Evolutionary conservation across 257 asterid species (phyloP).

Genomic region (Rhazya stricta): DNA sequence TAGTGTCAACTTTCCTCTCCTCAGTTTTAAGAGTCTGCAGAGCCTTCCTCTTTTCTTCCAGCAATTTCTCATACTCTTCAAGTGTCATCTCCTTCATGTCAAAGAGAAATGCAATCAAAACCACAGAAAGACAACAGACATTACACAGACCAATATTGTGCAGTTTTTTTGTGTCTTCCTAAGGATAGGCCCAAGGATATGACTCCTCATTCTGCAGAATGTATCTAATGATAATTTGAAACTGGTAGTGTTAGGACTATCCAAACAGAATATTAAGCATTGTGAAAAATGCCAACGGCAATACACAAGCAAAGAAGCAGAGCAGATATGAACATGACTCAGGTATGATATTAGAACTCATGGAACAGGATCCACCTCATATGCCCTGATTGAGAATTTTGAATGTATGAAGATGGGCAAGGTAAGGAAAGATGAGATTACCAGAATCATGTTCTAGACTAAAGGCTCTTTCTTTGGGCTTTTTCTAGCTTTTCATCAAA

Average conservation of each 20-base stretch:
- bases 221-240: background rate
- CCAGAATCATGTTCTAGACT: background rate
- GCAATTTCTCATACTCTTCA: slow-evolving; percentile 81
- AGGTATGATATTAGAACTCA: background rate
- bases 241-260: background rate
- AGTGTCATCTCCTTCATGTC: slow-evolving; percentile 79
- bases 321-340: background rate
- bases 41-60: slow-evolving; percentile 79
- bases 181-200: background rate
- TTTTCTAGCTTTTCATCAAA: background rate
- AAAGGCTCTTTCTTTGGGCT: background rate
- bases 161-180: background rate
- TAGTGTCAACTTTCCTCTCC: slow-evolving; percentile 78
- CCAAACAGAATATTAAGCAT: background rate
- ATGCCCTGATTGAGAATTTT: background rate
- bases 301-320: background rate
- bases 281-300: background rate
- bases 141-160: background rate
- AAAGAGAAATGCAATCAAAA: background rate
- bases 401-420: no score
- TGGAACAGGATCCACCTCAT: background rate
- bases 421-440: background rate
- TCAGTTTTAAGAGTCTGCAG: slow-evolving; percentile 60
- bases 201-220: background rate
- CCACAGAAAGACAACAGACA: background rate